These are phyloP conservation scores for Diddensiella santjacobensis DNA, from an alignment of 805 yeast genomes.

Conservation along the genomic window DNA sequence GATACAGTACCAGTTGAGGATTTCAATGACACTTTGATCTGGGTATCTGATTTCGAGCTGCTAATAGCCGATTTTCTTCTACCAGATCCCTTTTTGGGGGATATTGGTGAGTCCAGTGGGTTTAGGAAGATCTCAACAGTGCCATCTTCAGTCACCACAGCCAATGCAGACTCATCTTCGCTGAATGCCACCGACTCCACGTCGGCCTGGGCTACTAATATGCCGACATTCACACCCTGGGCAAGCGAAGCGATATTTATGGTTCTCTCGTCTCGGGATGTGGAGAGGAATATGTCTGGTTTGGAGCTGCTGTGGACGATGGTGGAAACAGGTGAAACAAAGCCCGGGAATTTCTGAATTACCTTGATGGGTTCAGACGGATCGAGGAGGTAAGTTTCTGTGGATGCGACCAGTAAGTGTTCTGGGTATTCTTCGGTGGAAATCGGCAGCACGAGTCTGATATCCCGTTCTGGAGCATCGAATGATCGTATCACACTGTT, in stretches of 20 bases:
- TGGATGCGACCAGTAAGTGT: constrained; percentile 61
- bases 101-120: constrained; percentile 35
- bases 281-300: constrained; percentile 53
- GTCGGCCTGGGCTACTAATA: constrained; percentile 68
- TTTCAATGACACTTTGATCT: constrained; percentile 16
- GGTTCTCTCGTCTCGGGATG: constrained; percentile 78
- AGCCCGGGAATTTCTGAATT: constrained; percentile 65
- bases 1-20: constrained; percentile 7
- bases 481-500: constrained; percentile 38
- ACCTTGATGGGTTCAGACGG: constrained; percentile 33
- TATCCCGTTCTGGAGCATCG: constrained; percentile 17
- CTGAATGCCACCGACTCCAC: constrained; percentile 40
- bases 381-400: constrained; percentile 56
- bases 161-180: constrained; percentile 33
- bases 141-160: constrained; percentile 73
- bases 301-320: constrained; percentile 37
- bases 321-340: constrained; percentile 61
- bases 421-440: constrained; percentile 15
- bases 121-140: constrained; percentile 63
- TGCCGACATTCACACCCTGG: constrained; percentile 44
- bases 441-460: constrained; percentile 15
- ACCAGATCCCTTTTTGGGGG: constrained; percentile 9
- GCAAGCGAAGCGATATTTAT: constrained; percentile 61
- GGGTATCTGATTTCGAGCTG: constrained; percentile 14
- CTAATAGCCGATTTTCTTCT: constrained; percentile 14